These are phyloP conservation scores for Lavandula angustifolia DNA, from an alignment of 257 asterid species.

Conservation along the genomic window DNA sequence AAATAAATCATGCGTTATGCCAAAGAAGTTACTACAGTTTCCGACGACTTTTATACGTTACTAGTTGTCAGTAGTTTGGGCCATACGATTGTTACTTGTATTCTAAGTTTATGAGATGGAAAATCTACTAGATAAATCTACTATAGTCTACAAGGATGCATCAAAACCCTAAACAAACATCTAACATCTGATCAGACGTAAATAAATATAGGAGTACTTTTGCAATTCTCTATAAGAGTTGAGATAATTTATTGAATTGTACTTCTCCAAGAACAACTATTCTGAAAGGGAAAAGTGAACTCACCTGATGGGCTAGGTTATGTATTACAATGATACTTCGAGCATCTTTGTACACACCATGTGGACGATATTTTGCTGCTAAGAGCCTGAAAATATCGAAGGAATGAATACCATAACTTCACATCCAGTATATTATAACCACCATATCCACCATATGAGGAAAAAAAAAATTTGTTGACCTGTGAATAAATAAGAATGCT, in stretches of 20 bases:
- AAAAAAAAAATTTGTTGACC: too few relatives aligned
- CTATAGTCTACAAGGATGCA: neutral
- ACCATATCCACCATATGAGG: too few relatives aligned
- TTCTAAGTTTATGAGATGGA: neutral
- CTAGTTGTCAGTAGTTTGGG: too few relatives aligned
- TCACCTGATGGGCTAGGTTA: conserved; percentile 96
- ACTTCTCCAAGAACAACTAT: neutral
- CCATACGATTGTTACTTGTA: neutral
- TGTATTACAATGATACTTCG: conserved; percentile 81
- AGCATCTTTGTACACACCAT: conserved; percentile 93
- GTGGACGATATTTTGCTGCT: conserved; percentile 93
- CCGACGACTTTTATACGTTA: too few relatives aligned
- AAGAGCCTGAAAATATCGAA: conserved; percentile 62
- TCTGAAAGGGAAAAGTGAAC: conserved; percentile 14
- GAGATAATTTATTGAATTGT: neutral
- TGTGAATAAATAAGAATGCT: too few relatives aligned
- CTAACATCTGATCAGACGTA: neutral
- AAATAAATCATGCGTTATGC: neutral
- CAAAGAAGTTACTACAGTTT: neutral
- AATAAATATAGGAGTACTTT: neutral
- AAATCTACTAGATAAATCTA: too few relatives aligned
- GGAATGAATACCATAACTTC: conserved; percentile 20
- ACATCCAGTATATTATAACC: conserved; percentile 17
- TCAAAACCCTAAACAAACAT: too few relatives aligned
- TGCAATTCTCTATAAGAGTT: neutral